Conservation (phyloP, 331 rosid species). For the Saraca asoca region DNA sequence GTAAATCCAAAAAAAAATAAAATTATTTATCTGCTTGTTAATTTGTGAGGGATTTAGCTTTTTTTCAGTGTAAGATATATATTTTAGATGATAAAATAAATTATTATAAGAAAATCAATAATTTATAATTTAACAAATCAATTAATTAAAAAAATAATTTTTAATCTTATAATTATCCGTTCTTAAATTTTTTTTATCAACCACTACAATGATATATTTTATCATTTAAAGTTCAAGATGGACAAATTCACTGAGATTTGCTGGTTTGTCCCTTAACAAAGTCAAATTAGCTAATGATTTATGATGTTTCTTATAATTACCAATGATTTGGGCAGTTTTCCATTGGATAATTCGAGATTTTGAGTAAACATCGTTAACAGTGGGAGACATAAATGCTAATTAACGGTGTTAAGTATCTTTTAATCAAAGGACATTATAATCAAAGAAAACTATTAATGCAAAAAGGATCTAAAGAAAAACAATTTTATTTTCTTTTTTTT, state of each 20-base stretch:
- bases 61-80: too few species aligned
- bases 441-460: neutral
- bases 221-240: neutral
- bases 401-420: slow-evolving; percentile 9
- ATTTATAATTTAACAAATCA: too few species aligned
- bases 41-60: too few species aligned
- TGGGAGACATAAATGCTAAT: slow-evolving; percentile 28
- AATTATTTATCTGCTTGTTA: too few species aligned
- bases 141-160: too few species aligned
- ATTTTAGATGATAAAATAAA: too few species aligned
- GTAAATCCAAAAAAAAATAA: too few species aligned
- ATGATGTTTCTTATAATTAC: slow-evolving; percentile 37
- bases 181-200: too few species aligned
- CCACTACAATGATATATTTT: too few species aligned
- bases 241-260: neutral
- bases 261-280: slow-evolving; percentile 18
- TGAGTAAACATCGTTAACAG: slow-evolving; percentile 25
- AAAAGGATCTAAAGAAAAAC: slow-evolving; percentile 17
- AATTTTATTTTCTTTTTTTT: slow-evolving; percentile 5
- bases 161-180: too few species aligned
- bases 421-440: slow-evolving; percentile 5
- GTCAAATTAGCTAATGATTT: slow-evolving; percentile 20
- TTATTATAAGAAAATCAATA: too few species aligned
- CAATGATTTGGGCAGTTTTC: slow-evolving; percentile 31
- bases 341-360: neutral